Evolutionary conservation across 2,329 filamentous ascomycete genomes (phyloP).

Genomic region (Ophiostoma ulmi): DNA sequence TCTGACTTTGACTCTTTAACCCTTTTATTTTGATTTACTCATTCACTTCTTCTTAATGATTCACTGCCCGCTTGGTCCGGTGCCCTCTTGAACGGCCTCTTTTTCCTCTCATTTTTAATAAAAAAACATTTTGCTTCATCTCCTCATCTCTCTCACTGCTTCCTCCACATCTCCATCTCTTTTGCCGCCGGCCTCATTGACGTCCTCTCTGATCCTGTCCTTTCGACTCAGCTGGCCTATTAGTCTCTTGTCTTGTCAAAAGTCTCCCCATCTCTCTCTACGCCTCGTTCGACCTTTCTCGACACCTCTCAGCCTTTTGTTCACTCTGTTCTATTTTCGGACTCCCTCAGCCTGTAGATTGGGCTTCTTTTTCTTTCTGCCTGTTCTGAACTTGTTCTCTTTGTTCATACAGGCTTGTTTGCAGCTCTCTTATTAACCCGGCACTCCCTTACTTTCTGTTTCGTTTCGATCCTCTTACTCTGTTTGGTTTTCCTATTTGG

Average conservation of each 20-base stretch:
- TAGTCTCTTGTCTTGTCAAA: background rate
- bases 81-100: background rate
- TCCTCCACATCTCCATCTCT: background rate
- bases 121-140: no score
- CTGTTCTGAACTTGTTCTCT: background rate
- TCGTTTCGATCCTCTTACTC: background rate
- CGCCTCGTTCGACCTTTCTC: background rate
- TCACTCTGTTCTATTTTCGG: background rate
- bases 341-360: background rate
- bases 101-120: background rate
- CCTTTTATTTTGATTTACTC: background rate
- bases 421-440: constrained; percentile 3
- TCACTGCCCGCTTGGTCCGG: constrained; percentile 15
- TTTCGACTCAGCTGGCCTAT: background rate
- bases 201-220: background rate
- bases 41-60: constrained; percentile 2
- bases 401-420: background rate
- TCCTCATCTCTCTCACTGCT: background rate
- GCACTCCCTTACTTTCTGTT: background rate
- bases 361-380: background rate
- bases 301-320: background rate
- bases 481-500: background rate
- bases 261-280: background rate
- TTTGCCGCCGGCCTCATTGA: constrained; percentile 9
- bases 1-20: background rate